Base-by-base conservation (phyloP, 2,329 filamentous ascomycete genomes). In the Gremmenia infestans region DNA sequence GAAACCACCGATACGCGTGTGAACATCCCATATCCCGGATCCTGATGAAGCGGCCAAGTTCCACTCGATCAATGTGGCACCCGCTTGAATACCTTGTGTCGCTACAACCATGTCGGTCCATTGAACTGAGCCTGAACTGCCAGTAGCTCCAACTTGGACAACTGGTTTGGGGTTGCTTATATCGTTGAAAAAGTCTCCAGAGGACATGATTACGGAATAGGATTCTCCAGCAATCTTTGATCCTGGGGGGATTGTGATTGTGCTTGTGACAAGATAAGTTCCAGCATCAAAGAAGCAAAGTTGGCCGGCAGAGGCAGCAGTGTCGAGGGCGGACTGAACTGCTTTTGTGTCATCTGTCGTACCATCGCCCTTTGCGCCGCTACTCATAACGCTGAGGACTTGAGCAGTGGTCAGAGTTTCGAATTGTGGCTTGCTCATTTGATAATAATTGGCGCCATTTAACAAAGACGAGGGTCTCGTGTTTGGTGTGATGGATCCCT, bases 11-110 rank as follows among this genome's bases (percentile, higher is more conserved):
- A 72, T 64, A 14, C 70, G 62, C 11, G 66, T 62, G 49, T 71
- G 70, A 4, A 67, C 64, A 51, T 68, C 79, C 80, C 80, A 83
- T 63, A 85, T 75, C 4, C 77, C 81, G 0, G 88, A 89, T 3
- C 73, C 72, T 9, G 74, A 75, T 37, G 70, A 65, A 5, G 72
- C 72, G 6, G 69, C 73, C 2, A 87, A 72, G 65, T 89, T 89
- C 77, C 81, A 88, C 63, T 89, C 75, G 76, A 88, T 78, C 6
- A 89, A 71, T 2, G 86, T 76, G 0, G 84, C 85, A 9, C 48
- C 86, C 1, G 80, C 76, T 22, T 80, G 76, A 8, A 79, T 74
- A 2, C 83, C 85, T 52, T 42, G 64, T 5, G 61, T 68, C 15
- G 57, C 65, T 48, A 89, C 73, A 36, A 89, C 78, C 66, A 86